Base-by-base conservation (phyloP, 1,139 yeast species). In the Suhomyces kunorum region DNA sequence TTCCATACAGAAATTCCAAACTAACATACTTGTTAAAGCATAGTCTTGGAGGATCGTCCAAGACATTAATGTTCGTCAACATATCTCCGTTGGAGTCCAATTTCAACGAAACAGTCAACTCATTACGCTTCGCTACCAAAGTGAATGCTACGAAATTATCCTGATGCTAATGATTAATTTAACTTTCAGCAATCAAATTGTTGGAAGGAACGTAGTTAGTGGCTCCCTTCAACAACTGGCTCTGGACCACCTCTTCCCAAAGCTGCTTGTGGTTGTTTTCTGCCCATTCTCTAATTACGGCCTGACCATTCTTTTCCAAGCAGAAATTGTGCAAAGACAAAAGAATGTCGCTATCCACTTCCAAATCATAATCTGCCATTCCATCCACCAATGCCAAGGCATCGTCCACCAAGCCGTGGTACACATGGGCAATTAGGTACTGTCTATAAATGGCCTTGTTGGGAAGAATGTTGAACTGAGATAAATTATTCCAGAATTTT, bases 31-130 rank as follows among this genome's bases (percentile, higher is more conserved):
- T 90, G 13, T 68, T 92, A 46, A 94, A 89, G 54, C 81, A 87
- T 56, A 88, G 97, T 31, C 68, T 92, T 30, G 82, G 87, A 2
- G 97, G 96, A 0, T 76, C 80, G 43, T 87, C 96, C 1, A 92
- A 90, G 59, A 89, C 97, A 0, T 68, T 92, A 44, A 89, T 92
- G 97, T 85, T 92, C 71, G 97, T 89, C 11, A 90, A 89, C 53
- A 74, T 90, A 5, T 86, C 96, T 2, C 90, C 96, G 4, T 63
- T 76, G 36, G 61, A 59, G 16, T 65, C 65, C 19, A 87, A 87
- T 58, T 72, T 81, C 37, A 78, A 73, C 49, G 98, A 92, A 57
- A 84, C 96, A 0, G 54, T 90, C 18, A 87, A 87, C 54, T 87
- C 96, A 0, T 68, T 92, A 43, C 69, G 98, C 39, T 92, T 92